Evolutionary conservation across 202 grass and related monocot genomes (phyloP).

Genomic region (Bolboschoenoplectus hybrid): DNA sequence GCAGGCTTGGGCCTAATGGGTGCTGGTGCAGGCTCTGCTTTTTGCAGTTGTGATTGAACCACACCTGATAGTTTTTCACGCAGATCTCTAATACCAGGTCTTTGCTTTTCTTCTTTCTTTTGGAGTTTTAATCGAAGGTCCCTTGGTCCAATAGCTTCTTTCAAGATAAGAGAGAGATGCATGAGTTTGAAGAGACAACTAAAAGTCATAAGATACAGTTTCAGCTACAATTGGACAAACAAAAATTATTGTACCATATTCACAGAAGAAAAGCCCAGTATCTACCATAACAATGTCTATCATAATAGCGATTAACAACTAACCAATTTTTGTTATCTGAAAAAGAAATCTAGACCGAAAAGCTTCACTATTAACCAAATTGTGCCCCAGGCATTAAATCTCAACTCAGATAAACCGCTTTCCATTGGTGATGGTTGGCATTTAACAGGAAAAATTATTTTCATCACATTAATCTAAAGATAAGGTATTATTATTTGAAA

Average conservation of each 20-base stretch:
- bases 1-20: constrained; percentile 38
- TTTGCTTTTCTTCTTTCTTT: constrained; percentile 59
- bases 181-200: not conserved
- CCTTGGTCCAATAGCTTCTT: constrained; percentile 69
- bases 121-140: constrained; percentile 94
- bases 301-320: not conserved
- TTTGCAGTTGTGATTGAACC: constrained; percentile 62
- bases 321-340: not conserved
- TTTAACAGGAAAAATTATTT: not conserved
- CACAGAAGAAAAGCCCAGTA: not conserved
- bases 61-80: constrained; percentile 87
- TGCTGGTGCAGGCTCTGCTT: constrained; percentile 20
- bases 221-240: not conserved
- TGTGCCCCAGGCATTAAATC: not conserved
- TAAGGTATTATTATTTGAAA: not conserved
- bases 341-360: not conserved
- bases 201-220: not conserved
- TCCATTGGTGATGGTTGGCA: not conserved
- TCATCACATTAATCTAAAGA: not conserved
- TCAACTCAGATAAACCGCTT: not conserved
- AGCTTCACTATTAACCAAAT: not conserved
- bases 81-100: constrained; percentile 60
- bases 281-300: not conserved
- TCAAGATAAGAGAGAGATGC: constrained; percentile 47
- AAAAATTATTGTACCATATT: constrained; percentile 1